Conservation (phyloP, 768 basidiomycete species). For the Lentinula aciculospora region DNA sequence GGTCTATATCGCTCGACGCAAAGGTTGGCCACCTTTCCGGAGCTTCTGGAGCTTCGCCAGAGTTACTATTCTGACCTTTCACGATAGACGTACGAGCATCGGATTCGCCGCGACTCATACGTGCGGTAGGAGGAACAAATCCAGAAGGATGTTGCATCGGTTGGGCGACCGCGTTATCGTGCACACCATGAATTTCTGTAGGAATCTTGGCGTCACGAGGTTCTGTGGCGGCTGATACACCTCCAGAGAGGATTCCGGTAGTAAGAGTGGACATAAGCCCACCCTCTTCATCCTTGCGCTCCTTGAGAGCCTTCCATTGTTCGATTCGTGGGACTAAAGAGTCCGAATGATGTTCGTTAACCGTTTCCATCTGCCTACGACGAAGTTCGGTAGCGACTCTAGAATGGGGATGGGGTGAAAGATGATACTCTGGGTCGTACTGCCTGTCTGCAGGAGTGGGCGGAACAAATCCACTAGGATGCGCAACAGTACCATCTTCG, state of each 20-base stretch:
- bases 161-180: constrained; percentile 2
- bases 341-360: constrained; percentile 8
- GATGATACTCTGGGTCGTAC: constrained; percentile 13
- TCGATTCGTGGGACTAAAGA: constrained; percentile 4
- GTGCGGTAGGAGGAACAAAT: constrained; percentile 21
- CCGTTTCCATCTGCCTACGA: not conserved
- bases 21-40: constrained; percentile 4
- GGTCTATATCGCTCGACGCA: not conserved
- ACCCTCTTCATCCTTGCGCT: constrained; percentile 15
- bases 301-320: constrained; percentile 9
- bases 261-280: constrained; percentile 20
- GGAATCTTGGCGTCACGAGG: constrained; percentile 21
- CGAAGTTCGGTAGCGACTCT: constrained; percentile 5
- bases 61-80: not conserved
- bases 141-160: constrained; percentile 10
- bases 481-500: constrained; percentile 30
- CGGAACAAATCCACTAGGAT: constrained; percentile 37
- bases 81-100: constrained; percentile 8
- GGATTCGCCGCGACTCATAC: constrained; percentile 12
- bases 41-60: not conserved
- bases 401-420: not conserved
- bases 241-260: constrained; percentile 18
- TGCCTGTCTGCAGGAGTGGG: constrained; percentile 35
- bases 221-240: constrained; percentile 16
- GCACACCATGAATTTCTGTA: constrained; percentile 16